Percentiles rank a stretch among this genome's conserved stretches.
Evolutionary conservation across 2,329 filamentous ascomycete genomes (phyloP).

Genomic region (Aspergillus tubingensis): DNA sequence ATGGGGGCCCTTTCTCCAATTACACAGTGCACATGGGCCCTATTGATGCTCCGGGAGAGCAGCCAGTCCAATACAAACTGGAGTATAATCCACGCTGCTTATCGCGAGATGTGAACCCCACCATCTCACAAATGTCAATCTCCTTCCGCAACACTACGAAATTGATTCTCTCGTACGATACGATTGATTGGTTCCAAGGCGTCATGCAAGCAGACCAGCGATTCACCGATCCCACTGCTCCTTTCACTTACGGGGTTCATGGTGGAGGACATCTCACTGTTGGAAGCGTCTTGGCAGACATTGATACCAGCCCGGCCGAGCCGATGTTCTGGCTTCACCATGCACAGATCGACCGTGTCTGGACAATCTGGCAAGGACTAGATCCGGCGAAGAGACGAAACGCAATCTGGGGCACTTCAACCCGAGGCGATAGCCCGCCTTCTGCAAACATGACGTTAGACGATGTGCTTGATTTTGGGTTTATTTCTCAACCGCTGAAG

Average conservation of each 20-base stretch:
- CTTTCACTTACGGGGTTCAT: neutral
- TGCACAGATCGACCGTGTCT: constrained; percentile 14
- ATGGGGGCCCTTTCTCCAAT: constrained; percentile 11
- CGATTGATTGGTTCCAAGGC: constrained; percentile 6
- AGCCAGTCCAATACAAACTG: neutral
- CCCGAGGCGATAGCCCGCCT: neutral
- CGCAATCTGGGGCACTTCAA: constrained; percentile 9
- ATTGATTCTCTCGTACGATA: constrained; percentile 7
- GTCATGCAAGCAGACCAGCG: constrained; percentile 6
- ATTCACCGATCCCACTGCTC: neutral
- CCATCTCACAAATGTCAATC: neutral
- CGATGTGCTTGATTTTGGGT: constrained; percentile 7
- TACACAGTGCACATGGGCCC: constrained; percentile 10
- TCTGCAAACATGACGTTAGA: constrained; percentile 13
- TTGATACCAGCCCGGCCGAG: constrained; percentile 9
- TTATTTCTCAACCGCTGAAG: neutral
- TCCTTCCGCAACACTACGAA: constrained; percentile 5
- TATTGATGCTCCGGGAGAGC: neutral
- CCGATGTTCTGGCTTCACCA: constrained; percentile 17
- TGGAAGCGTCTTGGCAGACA: constrained; percentile 8
- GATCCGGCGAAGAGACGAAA: constrained; percentile 2
- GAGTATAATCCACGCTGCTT: constrained; percentile 12
- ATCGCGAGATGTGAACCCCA: constrained; percentile 5
- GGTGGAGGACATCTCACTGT: constrained; percentile 4
- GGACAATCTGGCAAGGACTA: constrained; percentile 12